These are phyloP conservation scores for Pisolithus tinctorius DNA, from an alignment of 768 basidiomycete species.

Conservation along the genomic window DNA sequence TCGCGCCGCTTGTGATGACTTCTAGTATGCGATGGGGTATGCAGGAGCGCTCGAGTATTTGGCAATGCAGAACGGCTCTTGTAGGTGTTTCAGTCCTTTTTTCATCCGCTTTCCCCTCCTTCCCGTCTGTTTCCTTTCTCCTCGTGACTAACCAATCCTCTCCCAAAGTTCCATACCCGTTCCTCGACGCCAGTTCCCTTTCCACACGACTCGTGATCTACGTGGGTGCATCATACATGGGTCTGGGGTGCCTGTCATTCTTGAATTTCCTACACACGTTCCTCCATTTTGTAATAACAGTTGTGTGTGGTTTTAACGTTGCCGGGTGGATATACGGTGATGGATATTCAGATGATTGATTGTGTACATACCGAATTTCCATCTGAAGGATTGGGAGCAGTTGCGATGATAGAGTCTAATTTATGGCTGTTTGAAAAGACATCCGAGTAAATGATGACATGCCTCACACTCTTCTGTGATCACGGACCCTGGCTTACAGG, in stretches of 20 bases:
- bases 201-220: not conserved
- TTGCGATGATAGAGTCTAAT: too few species aligned
- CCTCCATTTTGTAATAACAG: too few species aligned
- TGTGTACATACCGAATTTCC: too few species aligned
- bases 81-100: not conserved
- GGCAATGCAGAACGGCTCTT: not conserved
- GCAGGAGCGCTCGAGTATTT: not conserved
- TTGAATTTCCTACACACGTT: not conserved
- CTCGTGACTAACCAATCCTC: too few species aligned
- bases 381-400: too few species aligned
- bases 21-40: not conserved
- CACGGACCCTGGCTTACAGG: too few species aligned
- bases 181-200: not conserved
- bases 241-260: not conserved
- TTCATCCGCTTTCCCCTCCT: not conserved
- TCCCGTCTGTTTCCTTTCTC: not conserved
- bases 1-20: slow-evolving; percentile 1
- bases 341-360: too few species aligned
- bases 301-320: too few species aligned
- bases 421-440: too few species aligned
- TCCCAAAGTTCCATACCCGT: not conserved
- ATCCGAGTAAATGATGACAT: too few species aligned
- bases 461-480: too few species aligned
- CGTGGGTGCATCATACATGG: not conserved
- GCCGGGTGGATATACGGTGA: too few species aligned